Evolutionary conservation across 129 eudicot genomes (phyloP).

Genomic region (Oenanthe sinensis): DNA sequence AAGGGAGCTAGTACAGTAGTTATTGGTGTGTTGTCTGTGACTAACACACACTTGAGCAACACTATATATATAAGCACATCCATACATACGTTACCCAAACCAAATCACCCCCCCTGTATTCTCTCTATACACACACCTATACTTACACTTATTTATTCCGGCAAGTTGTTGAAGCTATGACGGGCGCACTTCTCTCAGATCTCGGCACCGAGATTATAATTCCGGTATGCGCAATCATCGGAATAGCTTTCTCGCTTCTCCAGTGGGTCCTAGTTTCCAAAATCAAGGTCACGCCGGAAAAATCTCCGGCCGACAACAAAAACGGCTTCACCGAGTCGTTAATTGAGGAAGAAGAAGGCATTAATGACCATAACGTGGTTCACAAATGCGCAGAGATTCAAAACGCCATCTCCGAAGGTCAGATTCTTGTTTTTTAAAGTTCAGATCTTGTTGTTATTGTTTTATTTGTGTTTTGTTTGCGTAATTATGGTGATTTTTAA

Average conservation of each 20-base stretch:
- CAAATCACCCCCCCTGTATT: neutral
- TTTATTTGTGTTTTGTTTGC: neutral
- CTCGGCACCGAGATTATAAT: slow-evolving; percentile 39
- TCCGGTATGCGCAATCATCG: slow-evolving; percentile 40
- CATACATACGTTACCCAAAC: neutral
- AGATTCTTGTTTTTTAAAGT: neutral
- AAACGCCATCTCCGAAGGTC: slow-evolving; percentile 34
- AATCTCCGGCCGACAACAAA: slow-evolving; percentile 5
- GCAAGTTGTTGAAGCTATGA: slow-evolving; percentile 5
- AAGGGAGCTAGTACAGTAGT: too few species aligned
- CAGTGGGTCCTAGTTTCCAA: slow-evolving; percentile 41
- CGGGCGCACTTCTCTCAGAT: slow-evolving; percentile 31
- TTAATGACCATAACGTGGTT: slow-evolving; percentile 25
- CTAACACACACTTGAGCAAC: neutral
- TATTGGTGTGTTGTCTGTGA: neutral
- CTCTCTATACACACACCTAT: neutral
- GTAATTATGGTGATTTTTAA: neutral
- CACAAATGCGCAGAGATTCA: slow-evolving; percentile 33
- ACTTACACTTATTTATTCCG: neutral
- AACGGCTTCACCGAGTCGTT: slow-evolving; percentile 20
- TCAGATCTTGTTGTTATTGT: neutral
- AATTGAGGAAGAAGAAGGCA: slow-evolving; percentile 41
- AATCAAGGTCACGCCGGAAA: slow-evolving; percentile 26
- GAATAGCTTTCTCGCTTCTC: slow-evolving; percentile 36
- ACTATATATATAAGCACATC: neutral